Evolutionary conservation across 148 eudicot species (phyloP).

Genomic region (Silene conica): DNA sequence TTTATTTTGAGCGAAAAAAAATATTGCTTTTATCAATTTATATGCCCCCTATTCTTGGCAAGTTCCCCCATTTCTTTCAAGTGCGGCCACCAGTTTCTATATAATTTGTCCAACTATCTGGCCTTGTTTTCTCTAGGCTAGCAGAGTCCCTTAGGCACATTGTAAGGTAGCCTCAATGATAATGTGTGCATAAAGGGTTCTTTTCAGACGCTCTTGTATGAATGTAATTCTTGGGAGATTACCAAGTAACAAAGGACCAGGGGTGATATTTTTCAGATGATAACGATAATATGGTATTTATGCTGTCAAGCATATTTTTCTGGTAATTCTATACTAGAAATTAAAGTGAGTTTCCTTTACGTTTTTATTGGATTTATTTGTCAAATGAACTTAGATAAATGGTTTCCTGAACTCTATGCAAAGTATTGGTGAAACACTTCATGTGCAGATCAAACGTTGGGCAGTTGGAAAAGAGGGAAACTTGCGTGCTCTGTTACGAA

Average conservation of each 20-base stretch:
- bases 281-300: neutral
- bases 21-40: neutral
- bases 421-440: conserved; percentile 44
- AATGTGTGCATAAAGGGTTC: neutral
- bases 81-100: neutral
- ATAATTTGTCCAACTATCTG: neutral
- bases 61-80: neutral
- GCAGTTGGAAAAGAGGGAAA: conserved; percentile 50
- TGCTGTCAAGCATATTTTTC: neutral
- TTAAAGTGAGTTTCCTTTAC: neutral
- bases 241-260: neutral
- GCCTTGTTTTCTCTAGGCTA: neutral
- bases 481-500: conserved; percentile 45
- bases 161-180: neutral
- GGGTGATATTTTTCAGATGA: neutral
- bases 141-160: neutral
- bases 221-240: neutral
- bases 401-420: conserved; percentile 23
- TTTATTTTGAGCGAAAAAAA: neutral
- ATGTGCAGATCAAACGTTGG: conserved; percentile 50
- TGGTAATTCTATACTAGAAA: neutral
- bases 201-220: neutral
- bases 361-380: neutral
- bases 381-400: neutral
- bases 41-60: neutral